Base-by-base conservation (phyloP, 2,329 filamentous ascomycete species). In the Sclerotinia minor region DNA sequence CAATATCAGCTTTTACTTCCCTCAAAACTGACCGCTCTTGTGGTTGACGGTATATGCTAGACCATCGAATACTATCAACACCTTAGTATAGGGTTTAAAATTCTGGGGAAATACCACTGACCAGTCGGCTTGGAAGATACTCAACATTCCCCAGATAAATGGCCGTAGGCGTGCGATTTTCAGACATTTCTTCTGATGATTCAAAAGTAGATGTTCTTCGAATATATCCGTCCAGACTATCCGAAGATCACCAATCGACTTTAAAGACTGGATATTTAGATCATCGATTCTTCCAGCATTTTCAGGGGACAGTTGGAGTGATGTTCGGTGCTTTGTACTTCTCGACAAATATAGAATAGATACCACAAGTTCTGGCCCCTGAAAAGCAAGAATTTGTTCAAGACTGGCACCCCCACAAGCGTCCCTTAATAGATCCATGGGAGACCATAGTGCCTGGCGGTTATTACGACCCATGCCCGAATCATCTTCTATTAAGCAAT, bases 321-420 rank as follows among this genome's bases (percentile, higher is more conserved):
- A 7, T 5, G 32, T 29, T 26, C 8, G 26, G 9, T 11, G 2
- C 5, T 47, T 21, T 9, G 44, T 32, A 32, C 41, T n/a, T 60
- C n/a, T 57, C 9, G 54, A 57, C 47, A 47, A 15, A 60, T 24
- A 47, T 26, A 52, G 19, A n/a, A 35, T 35, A 24, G 47, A 63
- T 11, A 50, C 32, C 21, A 63, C 19, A 8, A 63, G 47, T 38
- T 63, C 45, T 4, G 44, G 26, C 24, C 29, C 29, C 15, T 38
- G 59, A n/a, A 63, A 50, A 26, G 59, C 59, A 38, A 49, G 45
- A 41, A 63, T 63, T 52, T 63, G 44, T 35, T 50, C 59, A 21
- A 63, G 38, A 5, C 38, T 57, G 3, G 35, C 54, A 57, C 54
- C n/a, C 9, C 21, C 35, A 24, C 32, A 57, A 41, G 32, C 54